Base-by-base conservation (phyloP, 202 grass and related monocot genomes). In the Digitaria exilis region DNA sequence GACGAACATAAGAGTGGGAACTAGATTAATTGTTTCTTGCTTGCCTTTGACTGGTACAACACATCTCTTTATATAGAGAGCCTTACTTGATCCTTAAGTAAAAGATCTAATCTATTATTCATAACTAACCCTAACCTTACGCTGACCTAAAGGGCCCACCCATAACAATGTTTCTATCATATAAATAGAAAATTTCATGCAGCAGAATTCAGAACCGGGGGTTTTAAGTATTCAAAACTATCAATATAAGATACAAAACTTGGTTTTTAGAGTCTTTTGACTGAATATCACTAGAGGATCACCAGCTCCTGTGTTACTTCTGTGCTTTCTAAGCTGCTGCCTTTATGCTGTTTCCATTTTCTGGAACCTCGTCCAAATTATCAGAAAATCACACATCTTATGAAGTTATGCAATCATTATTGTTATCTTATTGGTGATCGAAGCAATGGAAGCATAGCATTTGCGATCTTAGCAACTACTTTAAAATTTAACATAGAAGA, bases 381-480 rank as follows among this genome's bases (percentile, higher is more conserved):
- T 62, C 45, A 32, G 29, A 82, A 30, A 72, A 71, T 61, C 29
- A 82, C 26, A 11, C 71, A 73, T 73, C 21, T 63, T 73, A 50
- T 61, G 14, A 54, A n/a, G n/a, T n/a, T n/a, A n/a, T n/a, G n/a
- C n/a, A n/a, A 54, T 72, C 69, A 73, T 49, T 29, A 61, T 8
- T 30, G 14, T 54, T 32, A 35, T 35, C 10, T 35, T 8, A n/a
- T 18, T 6, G 50, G 48, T 54, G 48, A 32, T 32, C 29, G 32
- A 63, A 63, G 5, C 14, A 18, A 32, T 63, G 60, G 29, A 63
- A 63, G 28, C 28, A 63, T 63, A 18, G 31, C 15, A 63, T 63
- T 31, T n/a, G n/a, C n/a, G n/a, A n/a, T n/a, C 28, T 63, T 63
- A 18, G 28, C 14, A 63, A 63, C 32, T 63, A 32, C 28, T 31